A percentile compares a stretch with the other conserved stretches of the same genome.
These are phyloP conservation scores for Ogataea nakhonphanomensis DNA, from an alignment of 805 yeast genomes.

Conservation along the genomic window DNA sequence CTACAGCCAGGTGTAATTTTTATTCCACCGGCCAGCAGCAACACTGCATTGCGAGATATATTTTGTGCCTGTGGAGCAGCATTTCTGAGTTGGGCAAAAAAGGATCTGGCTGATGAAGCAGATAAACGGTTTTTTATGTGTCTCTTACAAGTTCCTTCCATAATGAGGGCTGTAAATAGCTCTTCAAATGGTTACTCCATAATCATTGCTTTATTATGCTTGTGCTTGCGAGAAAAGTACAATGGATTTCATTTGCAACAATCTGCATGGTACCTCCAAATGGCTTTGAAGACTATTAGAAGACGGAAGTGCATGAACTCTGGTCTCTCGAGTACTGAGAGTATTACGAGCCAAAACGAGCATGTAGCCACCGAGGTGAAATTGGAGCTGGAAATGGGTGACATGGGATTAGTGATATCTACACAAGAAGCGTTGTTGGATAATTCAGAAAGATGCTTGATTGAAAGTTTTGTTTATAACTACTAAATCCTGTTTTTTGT, in stretches of 20 bases:
- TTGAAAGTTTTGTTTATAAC: constrained; percentile 44
- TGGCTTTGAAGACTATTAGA: constrained; percentile 35
- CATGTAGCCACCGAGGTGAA: neutral
- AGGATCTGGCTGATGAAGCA: constrained; percentile 23
- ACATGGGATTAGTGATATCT: constrained; percentile 1
- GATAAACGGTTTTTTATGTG: constrained; percentile 24
- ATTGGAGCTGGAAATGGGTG: constrained; percentile 4
- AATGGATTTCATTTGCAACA: constrained; percentile 25
- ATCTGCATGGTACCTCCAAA: constrained; percentile 31
- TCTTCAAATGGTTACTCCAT: constrained; percentile 37
- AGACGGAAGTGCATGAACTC: constrained; percentile 13
- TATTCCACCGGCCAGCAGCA: constrained; percentile 34
- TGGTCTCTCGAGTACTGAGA: no score
- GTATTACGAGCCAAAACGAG: neutral
- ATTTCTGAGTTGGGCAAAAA: constrained; percentile 33
- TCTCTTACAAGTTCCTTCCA: constrained; percentile 19
- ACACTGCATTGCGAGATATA: constrained; percentile 25
- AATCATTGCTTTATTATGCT: constrained; percentile 36
- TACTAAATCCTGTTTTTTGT: constrained; percentile 37
- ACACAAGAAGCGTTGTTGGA: constrained; percentile 2
- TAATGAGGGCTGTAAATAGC: constrained; percentile 17
- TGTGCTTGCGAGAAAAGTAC: constrained; percentile 38
- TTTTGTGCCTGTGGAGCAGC: constrained; percentile 40
- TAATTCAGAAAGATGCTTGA: constrained; percentile 32
- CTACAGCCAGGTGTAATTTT: constrained; percentile 40